A percentile compares a stretch with the other conserved stretches of the same genome.
These are phyloP conservation scores for Centrapalus pauciflorus DNA, from an alignment of 129 eudicot species.

Conservation along the genomic window DNA sequence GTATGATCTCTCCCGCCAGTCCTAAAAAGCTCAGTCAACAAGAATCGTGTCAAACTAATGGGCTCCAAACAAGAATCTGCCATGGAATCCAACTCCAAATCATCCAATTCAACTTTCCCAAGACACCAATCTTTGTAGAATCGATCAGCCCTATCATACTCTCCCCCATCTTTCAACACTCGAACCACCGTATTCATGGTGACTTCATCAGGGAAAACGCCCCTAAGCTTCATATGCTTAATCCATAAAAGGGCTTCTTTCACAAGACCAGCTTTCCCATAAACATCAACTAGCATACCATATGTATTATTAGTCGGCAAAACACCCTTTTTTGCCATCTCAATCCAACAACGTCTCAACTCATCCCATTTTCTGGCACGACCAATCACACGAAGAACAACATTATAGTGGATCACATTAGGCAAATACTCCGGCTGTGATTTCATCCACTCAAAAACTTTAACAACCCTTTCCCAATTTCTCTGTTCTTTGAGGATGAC, in stretches of 20 bases:
- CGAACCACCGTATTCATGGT: conserved; percentile 74
- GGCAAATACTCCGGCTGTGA: conserved; percentile 63
- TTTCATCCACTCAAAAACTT: conserved; percentile 84
- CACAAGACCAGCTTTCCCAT: conserved; percentile 84
- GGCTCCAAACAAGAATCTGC: conserved; percentile 34
- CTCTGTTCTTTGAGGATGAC: conserved; percentile 74
- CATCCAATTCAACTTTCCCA: conserved; percentile 62
- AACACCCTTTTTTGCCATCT: conserved; percentile 69
- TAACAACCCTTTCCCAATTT: conserved; percentile 64
- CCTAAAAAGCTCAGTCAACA: conserved; percentile 77
- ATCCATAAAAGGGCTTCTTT: conserved; percentile 85
- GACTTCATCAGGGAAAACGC: conserved; percentile 82
- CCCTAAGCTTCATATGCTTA: conserved; percentile 76
- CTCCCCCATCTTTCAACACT: conserved; percentile 80
- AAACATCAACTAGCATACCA: conserved; percentile 79
- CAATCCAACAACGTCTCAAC: conserved; percentile 84
- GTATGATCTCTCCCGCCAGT: conserved; percentile 56
- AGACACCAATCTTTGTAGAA: conserved; percentile 85
- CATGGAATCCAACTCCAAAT: conserved; percentile 50
- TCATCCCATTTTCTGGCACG: conserved; percentile 83
- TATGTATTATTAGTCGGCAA: conserved; percentile 70
- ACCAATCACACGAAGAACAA: conserved; percentile 68
- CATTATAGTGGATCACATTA: conserved; percentile 82
- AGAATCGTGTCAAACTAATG: conserved; percentile 59
- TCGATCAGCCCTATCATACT: conserved; percentile 62